phyloP scores from a whole-genome alignment of 2,329 filamentous ascomycete genomes.

The Tolypocladium cylindrosporum region DNA sequence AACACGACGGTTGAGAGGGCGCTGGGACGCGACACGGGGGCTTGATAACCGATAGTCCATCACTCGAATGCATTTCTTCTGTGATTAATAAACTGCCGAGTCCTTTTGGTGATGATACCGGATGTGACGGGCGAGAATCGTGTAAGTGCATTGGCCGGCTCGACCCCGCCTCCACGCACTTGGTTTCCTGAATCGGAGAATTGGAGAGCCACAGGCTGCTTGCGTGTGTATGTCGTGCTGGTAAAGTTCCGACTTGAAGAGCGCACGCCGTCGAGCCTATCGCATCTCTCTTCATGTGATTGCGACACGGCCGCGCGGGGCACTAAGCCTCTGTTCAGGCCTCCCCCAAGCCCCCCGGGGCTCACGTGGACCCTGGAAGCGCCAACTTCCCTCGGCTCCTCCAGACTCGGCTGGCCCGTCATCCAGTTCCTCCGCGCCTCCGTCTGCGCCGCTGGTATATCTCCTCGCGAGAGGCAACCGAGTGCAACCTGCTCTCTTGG shows the following conservation, averaged over 20 bases:
- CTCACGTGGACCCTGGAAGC: neutral
- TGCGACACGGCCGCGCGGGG: no score
- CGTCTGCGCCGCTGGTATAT: neutral
- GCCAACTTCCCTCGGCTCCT: neutral
- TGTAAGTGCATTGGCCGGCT: neutral
- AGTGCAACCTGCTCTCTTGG: neutral
- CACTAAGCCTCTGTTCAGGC: neutral
- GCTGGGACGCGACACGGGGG: neutral
- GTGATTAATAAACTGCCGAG: neutral
- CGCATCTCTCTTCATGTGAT: neutral
- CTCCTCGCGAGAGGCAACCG: neutral
- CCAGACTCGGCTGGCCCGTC: neutral
- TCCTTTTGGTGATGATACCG: neutral
- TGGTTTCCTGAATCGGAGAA: no score
- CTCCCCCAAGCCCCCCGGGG: neutral
- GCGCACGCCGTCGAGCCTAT: neutral
- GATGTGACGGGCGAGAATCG: neutral
- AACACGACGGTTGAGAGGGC: slow-evolving; percentile 4
- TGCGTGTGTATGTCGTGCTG: neutral
- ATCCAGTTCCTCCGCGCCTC: neutral
- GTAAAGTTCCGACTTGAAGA: neutral
- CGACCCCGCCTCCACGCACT: no score
- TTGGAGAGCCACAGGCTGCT: no score
- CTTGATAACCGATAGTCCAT: slow-evolving; percentile 10
- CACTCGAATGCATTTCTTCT: slow-evolving; percentile 9